A percentile compares a stretch with the other conserved stretches of the same genome.
These are phyloP conservation scores for Penstemon eatonii DNA, from an alignment of 257 asterid species.

Conservation along the genomic window DNA sequence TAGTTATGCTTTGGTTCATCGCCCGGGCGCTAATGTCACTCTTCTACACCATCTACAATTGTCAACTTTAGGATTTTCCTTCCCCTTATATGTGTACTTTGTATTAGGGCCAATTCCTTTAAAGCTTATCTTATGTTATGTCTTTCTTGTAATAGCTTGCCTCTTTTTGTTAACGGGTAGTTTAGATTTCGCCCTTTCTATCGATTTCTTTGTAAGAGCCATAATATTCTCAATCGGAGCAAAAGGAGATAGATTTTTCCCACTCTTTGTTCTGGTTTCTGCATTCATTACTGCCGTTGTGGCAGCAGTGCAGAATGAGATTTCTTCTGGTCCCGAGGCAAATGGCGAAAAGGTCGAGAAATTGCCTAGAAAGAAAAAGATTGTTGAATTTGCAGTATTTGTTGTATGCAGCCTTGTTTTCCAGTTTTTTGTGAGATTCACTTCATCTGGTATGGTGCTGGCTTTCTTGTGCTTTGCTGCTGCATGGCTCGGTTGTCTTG, in stretches of 20 bases:
- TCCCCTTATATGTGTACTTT: background rate
- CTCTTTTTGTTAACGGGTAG: background rate
- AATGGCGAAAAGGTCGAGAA: background rate
- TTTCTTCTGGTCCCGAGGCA: background rate
- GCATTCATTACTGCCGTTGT: background rate
- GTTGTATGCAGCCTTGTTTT: conserved; percentile 11
- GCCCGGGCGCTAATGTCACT: background rate
- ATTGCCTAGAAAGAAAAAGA: background rate
- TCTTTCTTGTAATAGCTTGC: conserved; percentile 5
- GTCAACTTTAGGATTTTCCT: background rate
- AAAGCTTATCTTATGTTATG: background rate
- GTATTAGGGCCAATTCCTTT: background rate
- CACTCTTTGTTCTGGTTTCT: background rate
- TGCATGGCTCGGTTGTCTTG: conserved; percentile 28
- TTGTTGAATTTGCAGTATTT: conserved; percentile 15
- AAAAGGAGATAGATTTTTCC: background rate
- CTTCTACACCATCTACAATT: background rate
- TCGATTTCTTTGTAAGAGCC: conserved; percentile 4
- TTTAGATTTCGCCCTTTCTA: background rate
- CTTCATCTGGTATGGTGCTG: background rate
- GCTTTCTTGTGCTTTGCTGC: conserved; percentile 18
- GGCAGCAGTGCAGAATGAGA: background rate
- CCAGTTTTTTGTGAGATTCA: conserved; percentile 19
- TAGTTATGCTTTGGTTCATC: conserved; percentile 19
- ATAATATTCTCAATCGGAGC: background rate